A percentile compares a stretch with the other conserved stretches of the same genome.
Evolutionary conservation across 306 rosid genomes (phyloP).

Genomic region (Styphnolobium japonicum): DNA sequence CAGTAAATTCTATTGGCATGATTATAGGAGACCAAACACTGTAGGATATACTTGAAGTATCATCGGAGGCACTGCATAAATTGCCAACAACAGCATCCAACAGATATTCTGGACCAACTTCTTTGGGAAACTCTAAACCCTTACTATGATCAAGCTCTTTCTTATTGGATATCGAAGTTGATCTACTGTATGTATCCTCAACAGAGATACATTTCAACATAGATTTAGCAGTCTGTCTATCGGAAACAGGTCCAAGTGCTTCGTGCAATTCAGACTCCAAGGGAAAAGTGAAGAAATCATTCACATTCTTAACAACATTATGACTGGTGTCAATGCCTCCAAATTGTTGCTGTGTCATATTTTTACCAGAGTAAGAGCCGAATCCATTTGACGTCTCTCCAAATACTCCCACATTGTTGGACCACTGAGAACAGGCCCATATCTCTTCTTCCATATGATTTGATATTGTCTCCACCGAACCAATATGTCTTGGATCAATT

Average conservation of each 20-base stretch:
- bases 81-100: slow-evolving; percentile 44
- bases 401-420: slow-evolving; percentile 32
- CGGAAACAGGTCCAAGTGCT: slow-evolving; percentile 52
- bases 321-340: slow-evolving; percentile 28
- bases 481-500: background rate
- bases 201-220: slow-evolving; percentile 22
- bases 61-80: slow-evolving; percentile 41
- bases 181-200: slow-evolving; percentile 36
- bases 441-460: slow-evolving; percentile 46
- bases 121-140: slow-evolving; percentile 28
- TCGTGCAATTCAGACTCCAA: slow-evolving; percentile 55
- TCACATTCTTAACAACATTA: slow-evolving; percentile 9
- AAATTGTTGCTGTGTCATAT: slow-evolving; percentile 27
- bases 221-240: slow-evolving; percentile 30
- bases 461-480: slow-evolving; percentile 38
- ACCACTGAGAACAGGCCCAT: slow-evolving; percentile 34
- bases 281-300: slow-evolving; percentile 43
- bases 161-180: slow-evolving; percentile 32
- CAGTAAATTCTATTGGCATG: slow-evolving; percentile 22
- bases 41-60: slow-evolving; percentile 39
- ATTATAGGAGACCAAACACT: slow-evolving; percentile 28
- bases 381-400: slow-evolving; percentile 35
- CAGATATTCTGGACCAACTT: slow-evolving; percentile 38
- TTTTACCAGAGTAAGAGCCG: slow-evolving; percentile 29
- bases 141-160: slow-evolving; percentile 29